phyloP scores from a whole-genome alignment of 2,329 filamentous ascomycete genomes.

The Epichloe festucae region DNA sequence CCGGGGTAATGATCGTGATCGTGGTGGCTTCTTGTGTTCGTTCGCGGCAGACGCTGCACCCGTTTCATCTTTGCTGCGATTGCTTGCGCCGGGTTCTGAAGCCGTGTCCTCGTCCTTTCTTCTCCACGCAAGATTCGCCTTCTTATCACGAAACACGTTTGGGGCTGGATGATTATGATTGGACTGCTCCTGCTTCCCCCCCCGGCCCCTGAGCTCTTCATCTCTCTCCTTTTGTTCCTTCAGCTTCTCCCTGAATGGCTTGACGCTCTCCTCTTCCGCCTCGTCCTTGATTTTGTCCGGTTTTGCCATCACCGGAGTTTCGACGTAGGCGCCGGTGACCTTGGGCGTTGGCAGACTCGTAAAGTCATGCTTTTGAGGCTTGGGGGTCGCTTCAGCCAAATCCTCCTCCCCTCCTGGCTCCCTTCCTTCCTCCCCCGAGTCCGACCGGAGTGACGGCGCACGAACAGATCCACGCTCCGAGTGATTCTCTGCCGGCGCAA shows the following conservation, averaged over 20 bases:
- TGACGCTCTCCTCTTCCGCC: neutral
- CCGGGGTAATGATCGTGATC: conserved; percentile 28
- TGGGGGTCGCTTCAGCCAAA: conserved; percentile 33
- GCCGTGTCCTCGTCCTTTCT: conserved; percentile 17
- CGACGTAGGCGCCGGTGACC: conserved; percentile 42
- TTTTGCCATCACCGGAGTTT: conserved; percentile 38
- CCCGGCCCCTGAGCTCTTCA: neutral
- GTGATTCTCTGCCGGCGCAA: conserved; percentile 39
- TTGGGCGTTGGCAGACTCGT: conserved; percentile 38
- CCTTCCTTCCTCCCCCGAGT: conserved; percentile 19
- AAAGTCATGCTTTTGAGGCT: conserved; percentile 30
- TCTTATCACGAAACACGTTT: conserved; percentile 13
- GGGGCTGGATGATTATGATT: conserved; percentile 6
- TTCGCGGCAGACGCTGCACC: conserved; percentile 12
- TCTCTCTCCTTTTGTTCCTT: conserved; percentile 8
- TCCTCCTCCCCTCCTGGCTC: conserved; percentile 13
- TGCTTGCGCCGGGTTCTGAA: conserved; percentile 18
- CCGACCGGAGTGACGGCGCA: conserved; percentile 29
- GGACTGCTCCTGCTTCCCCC: neutral
- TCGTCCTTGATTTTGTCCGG: conserved; percentile 18
- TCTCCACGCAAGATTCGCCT: conserved; percentile 12
- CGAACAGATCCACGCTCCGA: conserved; percentile 42
- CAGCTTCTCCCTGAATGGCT: conserved; percentile 8
- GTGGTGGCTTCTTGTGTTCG: conserved; percentile 14
- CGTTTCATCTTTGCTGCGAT: conserved; percentile 12